A percentile compares a stretch with the other conserved stretches of the same genome.
Evolutionary conservation across 1,284 basidiomycete species (phyloP).

Genomic region (Gomphus bonarii): DNA sequence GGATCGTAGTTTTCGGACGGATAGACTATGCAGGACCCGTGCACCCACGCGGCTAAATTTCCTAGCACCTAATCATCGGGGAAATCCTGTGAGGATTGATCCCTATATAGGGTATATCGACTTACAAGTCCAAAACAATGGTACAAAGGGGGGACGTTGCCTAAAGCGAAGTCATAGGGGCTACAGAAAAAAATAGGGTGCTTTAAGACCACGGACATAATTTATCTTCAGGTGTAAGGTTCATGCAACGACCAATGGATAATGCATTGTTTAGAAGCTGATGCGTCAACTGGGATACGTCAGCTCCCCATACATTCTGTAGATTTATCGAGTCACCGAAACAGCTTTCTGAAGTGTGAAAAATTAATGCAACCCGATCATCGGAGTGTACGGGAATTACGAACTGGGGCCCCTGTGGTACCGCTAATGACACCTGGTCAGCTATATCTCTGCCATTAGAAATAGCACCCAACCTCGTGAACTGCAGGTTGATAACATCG

Average conservation of each 20-base stretch:
- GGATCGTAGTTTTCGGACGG: constrained; percentile 60
- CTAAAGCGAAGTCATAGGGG: constrained; percentile 23
- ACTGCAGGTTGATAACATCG: constrained; percentile 74
- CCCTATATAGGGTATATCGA: constrained; percentile 18
- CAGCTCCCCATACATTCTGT: not conserved
- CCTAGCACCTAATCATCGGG: constrained; percentile 63
- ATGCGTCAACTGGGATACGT: constrained; percentile 53
- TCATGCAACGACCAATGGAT: constrained; percentile 63
- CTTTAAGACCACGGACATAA: constrained; percentile 39
- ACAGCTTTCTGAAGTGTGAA: constrained; percentile 46
- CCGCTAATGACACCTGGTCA: constrained; percentile 37
- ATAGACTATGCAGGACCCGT: constrained; percentile 68
- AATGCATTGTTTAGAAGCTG: constrained; percentile 68
- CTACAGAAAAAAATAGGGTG: not conserved
- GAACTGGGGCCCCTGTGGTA: constrained; percentile 56
- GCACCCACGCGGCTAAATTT: constrained; percentile 71
- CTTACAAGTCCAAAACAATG: constrained; percentile 74
- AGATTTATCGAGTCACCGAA: constrained; percentile 36
- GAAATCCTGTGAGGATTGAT: not conserved
- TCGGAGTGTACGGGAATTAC: not conserved
- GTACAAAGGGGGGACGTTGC: constrained; percentile 73
- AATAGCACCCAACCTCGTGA: constrained; percentile 51
- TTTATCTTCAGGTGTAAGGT: constrained; percentile 49
- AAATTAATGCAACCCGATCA: not conserved
- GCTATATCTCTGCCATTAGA: not conserved